Conservation (phyloP, 805 yeast genomes). For the Naumovozyma castellii region DNA sequence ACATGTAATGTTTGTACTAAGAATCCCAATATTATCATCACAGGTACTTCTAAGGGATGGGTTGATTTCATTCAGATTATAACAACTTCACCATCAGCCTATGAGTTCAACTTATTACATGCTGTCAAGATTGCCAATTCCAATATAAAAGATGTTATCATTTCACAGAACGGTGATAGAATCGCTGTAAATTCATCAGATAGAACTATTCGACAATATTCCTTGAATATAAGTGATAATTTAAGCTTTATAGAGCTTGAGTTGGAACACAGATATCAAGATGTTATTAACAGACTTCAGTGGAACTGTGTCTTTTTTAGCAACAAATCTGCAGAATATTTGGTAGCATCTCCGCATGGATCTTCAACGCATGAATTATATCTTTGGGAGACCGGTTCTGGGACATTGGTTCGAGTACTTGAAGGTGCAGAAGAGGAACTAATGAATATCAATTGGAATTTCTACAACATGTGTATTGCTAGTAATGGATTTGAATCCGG, state of each 20-base stretch:
- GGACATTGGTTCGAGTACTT: constrained; percentile 76
- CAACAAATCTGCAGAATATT: constrained; percentile 63
- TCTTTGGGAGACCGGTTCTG: constrained; percentile 86
- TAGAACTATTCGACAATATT: constrained; percentile 55
- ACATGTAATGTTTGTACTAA: constrained; percentile 27
- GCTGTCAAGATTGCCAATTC: constrained; percentile 53
- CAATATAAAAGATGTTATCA: constrained; percentile 57
- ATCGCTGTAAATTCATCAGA: constrained; percentile 72
- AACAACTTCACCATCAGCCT: neutral
- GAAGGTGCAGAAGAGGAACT: constrained; percentile 86
- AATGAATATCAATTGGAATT: constrained; percentile 82
- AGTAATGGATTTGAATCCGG: constrained; percentile 86
- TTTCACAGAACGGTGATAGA: constrained; percentile 50
- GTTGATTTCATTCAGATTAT: constrained; percentile 39
- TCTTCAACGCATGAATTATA: constrained; percentile 76
- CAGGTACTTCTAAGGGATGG: constrained; percentile 79
- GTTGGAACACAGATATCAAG: constrained; percentile 76
- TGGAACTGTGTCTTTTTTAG: constrained; percentile 80
- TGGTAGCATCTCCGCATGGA: constrained; percentile 84
- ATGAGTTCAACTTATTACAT: constrained; percentile 31
- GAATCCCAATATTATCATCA: constrained; percentile 39
- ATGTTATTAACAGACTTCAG: constrained; percentile 76
- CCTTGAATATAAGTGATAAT: constrained; percentile 6
- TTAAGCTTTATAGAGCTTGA: constrained; percentile 31
- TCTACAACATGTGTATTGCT: constrained; percentile 58